phyloP scores from a whole-genome alignment of 352 stramenopile genomes.

The Globisporangium acanthophoron region DNA sequence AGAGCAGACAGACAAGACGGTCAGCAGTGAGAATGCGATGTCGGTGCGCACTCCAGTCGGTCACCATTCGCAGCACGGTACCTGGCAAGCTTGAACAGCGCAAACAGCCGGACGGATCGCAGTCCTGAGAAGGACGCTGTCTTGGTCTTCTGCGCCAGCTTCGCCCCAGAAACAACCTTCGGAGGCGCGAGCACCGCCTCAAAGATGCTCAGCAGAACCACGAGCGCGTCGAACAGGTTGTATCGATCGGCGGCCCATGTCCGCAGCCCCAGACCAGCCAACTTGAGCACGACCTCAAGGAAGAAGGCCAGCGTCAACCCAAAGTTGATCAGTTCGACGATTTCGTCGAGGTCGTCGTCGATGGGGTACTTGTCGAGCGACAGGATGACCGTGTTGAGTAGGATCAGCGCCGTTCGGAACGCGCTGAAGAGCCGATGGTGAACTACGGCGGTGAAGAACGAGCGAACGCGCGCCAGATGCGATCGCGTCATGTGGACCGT shows the following conservation, averaged over 20 bases:
- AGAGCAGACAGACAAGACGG: slow-evolving; percentile 17
- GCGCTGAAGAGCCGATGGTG: slow-evolving; percentile 53
- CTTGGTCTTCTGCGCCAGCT: slow-evolving; percentile 14
- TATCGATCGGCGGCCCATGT: slow-evolving; percentile 56
- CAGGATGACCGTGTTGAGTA: slow-evolving; percentile 83
- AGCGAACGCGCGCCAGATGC: slow-evolving; percentile 9
- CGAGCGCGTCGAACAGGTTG: slow-evolving; percentile 77
- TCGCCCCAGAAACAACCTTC: slow-evolving; percentile 18
- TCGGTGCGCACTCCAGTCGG: background rate
- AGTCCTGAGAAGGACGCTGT: slow-evolving; percentile 64
- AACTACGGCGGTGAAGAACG: slow-evolving; percentile 23
- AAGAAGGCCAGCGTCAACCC: slow-evolving; percentile 42
- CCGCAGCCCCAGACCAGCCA: slow-evolving; percentile 54
- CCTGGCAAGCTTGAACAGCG: slow-evolving; percentile 89
- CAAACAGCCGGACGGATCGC: slow-evolving; percentile 82
- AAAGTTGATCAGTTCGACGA: slow-evolving; percentile 65
- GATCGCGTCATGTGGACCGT: slow-evolving; percentile 1
- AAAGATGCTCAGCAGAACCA: slow-evolving; percentile 36
- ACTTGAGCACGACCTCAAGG: slow-evolving; percentile 58
- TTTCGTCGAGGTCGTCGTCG: slow-evolving; percentile 24
- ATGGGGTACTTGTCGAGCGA: slow-evolving; percentile 78
- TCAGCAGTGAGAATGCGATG: background rate
- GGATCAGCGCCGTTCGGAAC: slow-evolving; percentile 53
- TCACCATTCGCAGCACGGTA: background rate
- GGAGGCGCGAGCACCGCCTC: slow-evolving; percentile 43